phyloP scores from a whole-genome alignment of 2,329 filamentous ascomycete genomes.

The Rutstroemia sp. region DNA sequence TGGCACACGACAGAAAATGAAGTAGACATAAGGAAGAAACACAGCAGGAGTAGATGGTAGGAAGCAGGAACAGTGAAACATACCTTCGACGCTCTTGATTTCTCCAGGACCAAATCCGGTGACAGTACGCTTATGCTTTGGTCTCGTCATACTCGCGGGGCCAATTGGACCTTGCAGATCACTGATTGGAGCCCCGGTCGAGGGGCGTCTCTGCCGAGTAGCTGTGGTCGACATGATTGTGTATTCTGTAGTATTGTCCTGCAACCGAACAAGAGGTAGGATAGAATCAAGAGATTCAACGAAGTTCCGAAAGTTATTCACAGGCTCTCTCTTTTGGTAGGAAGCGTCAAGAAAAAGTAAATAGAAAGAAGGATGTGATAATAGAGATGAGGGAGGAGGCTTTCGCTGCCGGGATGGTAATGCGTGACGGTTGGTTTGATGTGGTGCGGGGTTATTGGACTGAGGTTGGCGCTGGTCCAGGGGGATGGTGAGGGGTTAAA shows the following conservation, averaged over 20 bases:
- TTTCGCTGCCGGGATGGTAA: not conserved
- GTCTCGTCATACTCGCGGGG: slow-evolving; percentile 70
- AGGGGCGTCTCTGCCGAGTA: slow-evolving; percentile 67
- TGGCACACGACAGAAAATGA: not conserved
- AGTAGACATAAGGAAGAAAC: not conserved
- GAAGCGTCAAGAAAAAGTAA: not conserved
- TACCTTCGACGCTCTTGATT: slow-evolving; percentile 89
- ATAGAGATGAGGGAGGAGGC: not conserved
- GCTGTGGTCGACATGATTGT: not conserved
- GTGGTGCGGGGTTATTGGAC: slow-evolving; percentile 9
- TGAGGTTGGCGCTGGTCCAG: slow-evolving; percentile 1
- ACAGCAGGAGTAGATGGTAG: too few relatives aligned
- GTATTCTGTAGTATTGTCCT: not conserved
- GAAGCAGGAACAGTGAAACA: slow-evolving; percentile 22
- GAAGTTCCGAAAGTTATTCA: too few relatives aligned
- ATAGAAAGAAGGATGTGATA: not conserved
- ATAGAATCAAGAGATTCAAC: not conserved
- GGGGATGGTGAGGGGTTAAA: too few relatives aligned
- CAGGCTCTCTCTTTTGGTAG: not conserved
- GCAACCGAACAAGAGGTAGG: not conserved
- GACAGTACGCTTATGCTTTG: slow-evolving; percentile 95
- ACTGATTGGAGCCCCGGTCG: slow-evolving; percentile 72
- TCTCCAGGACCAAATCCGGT: slow-evolving; percentile 87
- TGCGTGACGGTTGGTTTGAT: slow-evolving; percentile 2
- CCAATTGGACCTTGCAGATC: slow-evolving; percentile 81